Evolutionary conservation across 73 alveolate genomes (phyloP), one percentile per base, ranked within the genome.

Genomic region (Blepharisma stoltei): DNA sequence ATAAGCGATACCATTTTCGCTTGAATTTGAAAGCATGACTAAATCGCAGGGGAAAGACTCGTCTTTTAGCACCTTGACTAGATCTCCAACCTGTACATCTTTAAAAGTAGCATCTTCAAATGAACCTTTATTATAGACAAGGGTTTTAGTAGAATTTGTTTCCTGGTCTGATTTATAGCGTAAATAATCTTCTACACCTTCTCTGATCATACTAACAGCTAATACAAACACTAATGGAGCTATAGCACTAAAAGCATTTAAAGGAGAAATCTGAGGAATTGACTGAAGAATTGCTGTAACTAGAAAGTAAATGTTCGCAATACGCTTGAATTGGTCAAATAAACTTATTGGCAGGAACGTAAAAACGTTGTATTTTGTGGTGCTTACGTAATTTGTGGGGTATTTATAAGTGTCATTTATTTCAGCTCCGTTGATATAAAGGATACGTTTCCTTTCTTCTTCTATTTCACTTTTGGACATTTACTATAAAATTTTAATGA

Each of bases 31-130:
- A 6, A 97, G 80, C 38, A 96, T 83, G 37, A 95, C 89, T 82
- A 95, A 77, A 83, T 97, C 99, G 21, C 97, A 94, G 6, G 99
- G 99, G 60, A 97, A 93, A 54, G 81, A 78, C 54, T 92, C 96
- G 70, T 85, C 83, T 52, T 73, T 70, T 21, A 37, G 23, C 8
- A 85, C 83, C 71, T 53, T 25, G 6, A 85, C 78, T 18, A 85
- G 55, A 65, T 85, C 87, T 8, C 92, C 91, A 32, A 85, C 87
- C 71, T 77, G 27, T 25, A 85, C 71, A 48, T 85, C 79, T 23
- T 43, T 52, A 85, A 89, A 83, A 55, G 54, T 44, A 20, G 53
- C 80, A 45, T 70, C 71, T 81, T 69, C 47, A 55, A 84, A 84
- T 37, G 48, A 71, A 21, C 67, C 67, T 47, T 80, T 84, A 37